phyloP scores from a whole-genome alignment of 495 filamentous ascomycete genomes.

The Tuber umbilicatum region DNA sequence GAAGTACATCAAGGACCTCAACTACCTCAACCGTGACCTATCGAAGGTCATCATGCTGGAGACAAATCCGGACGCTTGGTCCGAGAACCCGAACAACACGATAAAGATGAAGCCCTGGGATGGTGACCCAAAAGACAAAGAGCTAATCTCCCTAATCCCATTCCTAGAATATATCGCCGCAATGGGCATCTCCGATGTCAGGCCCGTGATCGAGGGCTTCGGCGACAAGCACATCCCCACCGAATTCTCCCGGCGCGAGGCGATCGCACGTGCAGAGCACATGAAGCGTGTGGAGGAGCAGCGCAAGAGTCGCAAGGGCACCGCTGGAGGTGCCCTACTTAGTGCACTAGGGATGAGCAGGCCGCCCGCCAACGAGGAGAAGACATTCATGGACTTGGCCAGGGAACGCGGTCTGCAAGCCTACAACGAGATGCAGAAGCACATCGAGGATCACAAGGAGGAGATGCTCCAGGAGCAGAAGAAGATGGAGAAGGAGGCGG shows the following conservation, averaged over 20 bases:
- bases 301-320: conserved; percentile 51
- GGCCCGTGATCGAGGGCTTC: conserved; percentile 78
- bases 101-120: conserved; percentile 86
- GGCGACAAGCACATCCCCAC: conserved; percentile 75
- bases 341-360: conserved; percentile 60
- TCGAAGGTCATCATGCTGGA: conserved; percentile 92
- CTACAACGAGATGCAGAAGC: conserved; percentile 78
- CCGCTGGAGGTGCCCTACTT: conserved; percentile 57
- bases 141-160: conserved; percentile 79
- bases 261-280: conserved; percentile 70
- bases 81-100: conserved; percentile 85
- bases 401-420: conserved; percentile 83
- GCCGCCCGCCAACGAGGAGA: conserved; percentile 59
- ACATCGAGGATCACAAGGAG: conserved; percentile 85
- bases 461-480: conserved; percentile 89
- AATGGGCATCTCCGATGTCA: conserved; percentile 82
- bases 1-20: conserved; percentile 94
- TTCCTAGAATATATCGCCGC: conserved; percentile 94
- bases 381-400: conserved; percentile 90
- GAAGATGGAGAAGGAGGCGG: conserved; percentile 73
- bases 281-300: conserved; percentile 67
- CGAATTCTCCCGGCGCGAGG: conserved; percentile 86
- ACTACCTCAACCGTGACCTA: conserved; percentile 89
- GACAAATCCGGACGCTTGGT: conserved; percentile 70
- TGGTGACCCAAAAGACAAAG: conserved; percentile 71